Evolutionary conservation across 106 monocot species (phyloP).

Genomic region (Gastrodia elata): DNA sequence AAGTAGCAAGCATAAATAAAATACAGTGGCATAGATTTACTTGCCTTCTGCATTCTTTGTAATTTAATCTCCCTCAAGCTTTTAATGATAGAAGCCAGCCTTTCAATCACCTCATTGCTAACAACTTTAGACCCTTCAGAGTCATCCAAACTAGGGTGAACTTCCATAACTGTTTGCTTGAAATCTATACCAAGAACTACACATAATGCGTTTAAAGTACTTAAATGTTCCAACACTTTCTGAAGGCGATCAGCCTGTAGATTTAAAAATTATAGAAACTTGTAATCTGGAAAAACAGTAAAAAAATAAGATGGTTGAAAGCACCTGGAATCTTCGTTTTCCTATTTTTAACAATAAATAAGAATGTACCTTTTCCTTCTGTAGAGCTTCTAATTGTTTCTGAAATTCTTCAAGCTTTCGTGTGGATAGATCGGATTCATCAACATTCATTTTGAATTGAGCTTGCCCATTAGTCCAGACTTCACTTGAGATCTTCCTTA

Average conservation of each 20-base stretch:
- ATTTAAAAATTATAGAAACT: background rate
- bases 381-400: constrained; percentile 44
- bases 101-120: constrained; percentile 50
- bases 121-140: constrained; percentile 41
- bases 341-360: background rate
- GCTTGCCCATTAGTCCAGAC: constrained; percentile 31
- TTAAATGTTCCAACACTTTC: constrained; percentile 49
- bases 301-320: background rate
- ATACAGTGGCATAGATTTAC: background rate
- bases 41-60: constrained; percentile 92
- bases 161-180: constrained; percentile 32
- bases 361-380: constrained; percentile 65
- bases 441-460: constrained; percentile 20
- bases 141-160: constrained; percentile 65
- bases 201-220: constrained; percentile 49
- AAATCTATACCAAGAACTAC: constrained; percentile 78
- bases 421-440: constrained; percentile 62
- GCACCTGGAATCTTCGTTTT: background rate
- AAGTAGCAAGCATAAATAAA: too few species aligned
- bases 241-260: constrained; percentile 56
- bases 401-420: constrained; percentile 73
- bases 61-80: constrained; percentile 62
- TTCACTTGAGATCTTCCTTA: constrained; percentile 48
- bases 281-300: background rate
- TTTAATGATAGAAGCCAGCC: constrained; percentile 31